A percentile compares a stretch with the other conserved stretches of the same genome.
Conservation (phyloP, 495 filamentous ascomycete species). For the Talaromyces nanjingensis region DNA sequence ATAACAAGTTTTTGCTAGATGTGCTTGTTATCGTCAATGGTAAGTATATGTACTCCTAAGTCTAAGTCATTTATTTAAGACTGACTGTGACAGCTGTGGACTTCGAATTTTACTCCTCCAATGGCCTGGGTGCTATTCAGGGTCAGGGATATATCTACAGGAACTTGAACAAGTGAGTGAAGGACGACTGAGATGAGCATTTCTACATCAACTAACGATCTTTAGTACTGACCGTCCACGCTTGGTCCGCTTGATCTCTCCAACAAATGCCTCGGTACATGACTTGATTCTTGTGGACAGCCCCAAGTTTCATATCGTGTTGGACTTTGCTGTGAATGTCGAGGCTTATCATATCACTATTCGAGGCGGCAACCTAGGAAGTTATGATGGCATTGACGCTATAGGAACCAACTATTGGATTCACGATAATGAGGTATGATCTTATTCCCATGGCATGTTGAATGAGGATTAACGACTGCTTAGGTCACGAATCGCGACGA, state of each 20-base stretch:
- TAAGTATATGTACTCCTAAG: constrained; percentile 6
- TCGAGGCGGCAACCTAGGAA: constrained; percentile 33
- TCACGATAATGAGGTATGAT: constrained; percentile 34
- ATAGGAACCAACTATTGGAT: constrained; percentile 37
- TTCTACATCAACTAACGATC: background rate
- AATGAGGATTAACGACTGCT: background rate
- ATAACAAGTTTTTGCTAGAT: constrained; percentile 20
- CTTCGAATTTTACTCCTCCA: constrained; percentile 38
- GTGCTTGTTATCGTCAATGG: constrained; percentile 24
- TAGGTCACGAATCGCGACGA: constrained; percentile 40
- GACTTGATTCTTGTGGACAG: constrained; percentile 39
- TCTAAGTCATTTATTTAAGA: background rate
- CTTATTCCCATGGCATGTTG: background rate
- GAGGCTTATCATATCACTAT: constrained; percentile 40
- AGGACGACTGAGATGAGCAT: background rate
- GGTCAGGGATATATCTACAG: constrained; percentile 38
- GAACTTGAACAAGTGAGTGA: constrained; percentile 22
- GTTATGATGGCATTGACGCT: constrained; percentile 37
- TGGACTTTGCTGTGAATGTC: constrained; percentile 34
- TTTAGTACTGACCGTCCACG: constrained; percentile 23
- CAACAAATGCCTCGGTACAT: constrained; percentile 33
- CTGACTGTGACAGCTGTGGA: constrained; percentile 20
- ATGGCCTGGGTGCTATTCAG: constrained; percentile 36
- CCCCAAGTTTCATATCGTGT: constrained; percentile 35
- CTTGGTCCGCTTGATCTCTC: constrained; percentile 25